These are phyloP conservation scores for Chlorella variabilis DNA, from an alignment of 163 green algal genomes.

Conservation along the genomic window DNA sequence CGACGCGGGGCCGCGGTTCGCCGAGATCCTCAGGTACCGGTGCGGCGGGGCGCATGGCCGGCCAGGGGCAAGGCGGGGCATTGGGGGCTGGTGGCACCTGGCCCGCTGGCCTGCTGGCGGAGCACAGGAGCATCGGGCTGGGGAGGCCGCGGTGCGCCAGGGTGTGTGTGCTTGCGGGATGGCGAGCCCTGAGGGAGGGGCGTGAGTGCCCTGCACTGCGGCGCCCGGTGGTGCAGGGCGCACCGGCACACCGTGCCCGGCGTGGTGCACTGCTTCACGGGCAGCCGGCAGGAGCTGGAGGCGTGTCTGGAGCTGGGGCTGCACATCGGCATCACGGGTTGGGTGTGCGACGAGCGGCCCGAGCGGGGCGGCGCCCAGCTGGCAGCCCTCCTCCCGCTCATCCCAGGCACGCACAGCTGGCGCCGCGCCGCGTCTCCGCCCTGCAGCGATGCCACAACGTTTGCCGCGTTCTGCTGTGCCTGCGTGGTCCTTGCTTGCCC, in stretches of 20 bases:
- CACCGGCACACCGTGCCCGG: constrained; percentile 55
- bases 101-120: no score
- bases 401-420: constrained; percentile 49
- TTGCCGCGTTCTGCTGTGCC: no score
- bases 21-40: constrained; percentile 63
- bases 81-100: no score
- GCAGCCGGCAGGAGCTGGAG: constrained; percentile 65
- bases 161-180: no score
- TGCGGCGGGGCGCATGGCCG: no score
- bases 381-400: constrained; percentile 62
- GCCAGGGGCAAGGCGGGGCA: no score
- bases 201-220: no score
- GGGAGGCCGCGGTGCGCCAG: no score
- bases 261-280: constrained; percentile 87
- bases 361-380: constrained; percentile 73
- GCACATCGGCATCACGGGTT: constrained; percentile 82
- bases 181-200: no score
- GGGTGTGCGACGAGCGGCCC: constrained; percentile 80
- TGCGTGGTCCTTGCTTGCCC: no score
- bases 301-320: constrained; percentile 60
- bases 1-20: constrained; percentile 63
- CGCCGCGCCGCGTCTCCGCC: no score
- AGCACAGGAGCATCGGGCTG: no score
- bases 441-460: neutral
- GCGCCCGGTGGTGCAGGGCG: constrained; percentile 48